Base-by-base conservation (phyloP, 2,329 filamentous ascomycete species). In the Ceratocystis variospora region DNA sequence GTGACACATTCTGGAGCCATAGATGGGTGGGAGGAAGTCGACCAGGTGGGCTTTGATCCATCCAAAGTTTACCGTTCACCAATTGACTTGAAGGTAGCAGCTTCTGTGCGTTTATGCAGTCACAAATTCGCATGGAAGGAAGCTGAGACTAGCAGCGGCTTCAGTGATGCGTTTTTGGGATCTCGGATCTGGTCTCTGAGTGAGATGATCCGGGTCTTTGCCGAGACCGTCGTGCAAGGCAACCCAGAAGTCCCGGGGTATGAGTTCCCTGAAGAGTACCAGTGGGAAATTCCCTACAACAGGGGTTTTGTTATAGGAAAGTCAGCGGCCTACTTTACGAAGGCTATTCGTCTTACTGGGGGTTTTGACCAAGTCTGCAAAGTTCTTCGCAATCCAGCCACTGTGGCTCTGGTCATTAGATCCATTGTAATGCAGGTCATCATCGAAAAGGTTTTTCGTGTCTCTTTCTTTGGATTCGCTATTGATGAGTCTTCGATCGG, bases 341-440 rank as follows among this genome's bases (percentile, higher is more conserved):
- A 55, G 37, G 44, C 66, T 10, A 55, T 68, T 19, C 66, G 66
- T 31, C n/a, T 68, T 15, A 50, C 50, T 5, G 66, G 66, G 44
- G 41, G 66, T 0, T 61, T 62, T 22, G 41, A 59, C n/a, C 45
- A 68, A 45, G 57, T 65, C 15, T 22, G 33, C 19, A 44, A 68
- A 19, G 65, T 65, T 44, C 50, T 68, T 19, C 45, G 53, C 12
- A 50, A 25, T 33, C 57, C 66, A n/a, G 6, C 50, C 2, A 55
- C 59, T 1, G 31, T 68, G 25, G 48, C 22, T 19, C 22, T 65
- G 8, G 63, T 62, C 1, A 62, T 62, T 45, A 46, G 59, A 7
- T 68, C 66, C 1, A 68, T 68, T 59, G 46, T 68, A 8, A 68
- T 68, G 66, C 63, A 59, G n/a, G 10, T 65, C 5, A 46, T 68